These are phyloP conservation scores for Cladosporium oxysporum DNA, from an alignment of 2,329 filamentous ascomycete genomes.

Conservation along the genomic window DNA sequence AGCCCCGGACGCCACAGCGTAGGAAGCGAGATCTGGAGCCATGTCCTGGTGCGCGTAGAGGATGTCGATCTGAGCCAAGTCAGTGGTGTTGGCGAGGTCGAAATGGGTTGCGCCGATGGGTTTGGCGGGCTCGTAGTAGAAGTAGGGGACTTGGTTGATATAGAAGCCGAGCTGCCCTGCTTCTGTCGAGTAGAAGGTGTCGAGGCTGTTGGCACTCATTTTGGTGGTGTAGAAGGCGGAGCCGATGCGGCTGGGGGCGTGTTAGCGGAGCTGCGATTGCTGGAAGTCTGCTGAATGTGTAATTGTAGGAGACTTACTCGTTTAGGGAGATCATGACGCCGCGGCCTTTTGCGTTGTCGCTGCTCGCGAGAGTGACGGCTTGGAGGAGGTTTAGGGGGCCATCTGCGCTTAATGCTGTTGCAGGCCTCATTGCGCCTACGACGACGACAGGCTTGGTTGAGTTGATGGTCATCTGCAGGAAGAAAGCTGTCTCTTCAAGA, in stretches of 20 bases:
- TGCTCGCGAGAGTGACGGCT: slow-evolving; percentile 58
- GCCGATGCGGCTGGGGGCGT: slow-evolving; percentile 49
- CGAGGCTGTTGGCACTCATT: slow-evolving; percentile 63
- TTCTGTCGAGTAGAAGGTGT: slow-evolving; percentile 63
- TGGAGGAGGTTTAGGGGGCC: slow-evolving; percentile 64
- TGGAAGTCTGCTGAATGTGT: too few species aligned
- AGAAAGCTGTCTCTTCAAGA: slow-evolving; percentile 65
- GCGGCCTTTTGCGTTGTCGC: slow-evolving; percentile 48
- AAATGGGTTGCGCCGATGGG: slow-evolving; percentile 52
- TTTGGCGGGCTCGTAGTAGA: slow-evolving; percentile 58
- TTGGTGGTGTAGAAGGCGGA: slow-evolving; percentile 62
- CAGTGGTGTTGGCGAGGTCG: slow-evolving; percentile 38
- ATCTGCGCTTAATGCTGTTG: slow-evolving; percentile 63
- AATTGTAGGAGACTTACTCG: slow-evolving; percentile 40
- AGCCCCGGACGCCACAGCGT: slow-evolving; percentile 53
- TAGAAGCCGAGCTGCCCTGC: slow-evolving; percentile 60
- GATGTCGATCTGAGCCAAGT: slow-evolving; percentile 58
- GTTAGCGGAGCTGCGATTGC: background rate
- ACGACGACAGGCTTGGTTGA: slow-evolving; percentile 61
- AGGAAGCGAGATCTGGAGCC: slow-evolving; percentile 47
- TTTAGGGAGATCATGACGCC: slow-evolving; percentile 64
- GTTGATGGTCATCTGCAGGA: slow-evolving; percentile 59
- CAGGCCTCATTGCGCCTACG: slow-evolving; percentile 64
- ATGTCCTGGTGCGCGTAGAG: slow-evolving; percentile 58
- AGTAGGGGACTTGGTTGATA: slow-evolving; percentile 59